Percentiles rank a stretch among this genome's conserved stretches.
These are phyloP conservation scores for Fusarium tupiense DNA, from an alignment of 2,329 filamentous ascomycete species.

Conservation along the genomic window DNA sequence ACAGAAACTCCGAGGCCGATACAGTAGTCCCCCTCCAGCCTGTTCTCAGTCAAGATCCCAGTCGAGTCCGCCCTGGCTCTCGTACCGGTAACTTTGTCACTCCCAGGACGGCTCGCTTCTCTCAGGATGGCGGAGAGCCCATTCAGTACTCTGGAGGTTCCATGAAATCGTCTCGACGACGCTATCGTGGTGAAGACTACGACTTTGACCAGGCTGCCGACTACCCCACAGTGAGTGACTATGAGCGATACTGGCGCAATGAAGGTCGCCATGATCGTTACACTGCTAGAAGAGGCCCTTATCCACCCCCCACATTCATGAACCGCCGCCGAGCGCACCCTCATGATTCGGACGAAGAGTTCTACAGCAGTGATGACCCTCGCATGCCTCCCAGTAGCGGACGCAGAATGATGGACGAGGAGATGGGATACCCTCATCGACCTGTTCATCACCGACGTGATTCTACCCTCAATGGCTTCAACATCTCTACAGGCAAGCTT, in stretches of 20 bases:
- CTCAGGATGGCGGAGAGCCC: slow-evolving; percentile 38
- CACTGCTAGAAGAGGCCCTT: slow-evolving; percentile 33
- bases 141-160: slow-evolving; percentile 36
- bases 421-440: slow-evolving; percentile 29
- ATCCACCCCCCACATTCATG: slow-evolving; percentile 40
- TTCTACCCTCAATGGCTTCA: slow-evolving; percentile 25
- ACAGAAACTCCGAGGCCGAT: slow-evolving; percentile 31
- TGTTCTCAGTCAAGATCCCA: slow-evolving; percentile 30
- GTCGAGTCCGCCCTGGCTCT: slow-evolving; percentile 30
- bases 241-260: slow-evolving; percentile 41
- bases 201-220: slow-evolving; percentile 38
- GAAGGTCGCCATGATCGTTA: slow-evolving; percentile 35
- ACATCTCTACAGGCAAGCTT: slow-evolving; percentile 40
- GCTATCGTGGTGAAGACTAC: slow-evolving; percentile 36
- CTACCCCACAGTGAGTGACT: slow-evolving; percentile 33
- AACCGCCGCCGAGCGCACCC: slow-evolving; percentile 34
- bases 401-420: slow-evolving; percentile 37
- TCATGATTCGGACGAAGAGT: slow-evolving; percentile 42
- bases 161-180: slow-evolving; percentile 33
- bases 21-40: slow-evolving; percentile 35
- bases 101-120: slow-evolving; percentile 26
- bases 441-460: slow-evolving; percentile 8
- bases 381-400: slow-evolving; percentile 23
- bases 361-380: slow-evolving; percentile 33
- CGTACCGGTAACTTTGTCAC: slow-evolving; percentile 27